These are phyloP conservation scores for Climacium dendroides DNA, from an alignment of 225 moss, liverwort and hornwort genomes.

Conservation along the genomic window DNA sequence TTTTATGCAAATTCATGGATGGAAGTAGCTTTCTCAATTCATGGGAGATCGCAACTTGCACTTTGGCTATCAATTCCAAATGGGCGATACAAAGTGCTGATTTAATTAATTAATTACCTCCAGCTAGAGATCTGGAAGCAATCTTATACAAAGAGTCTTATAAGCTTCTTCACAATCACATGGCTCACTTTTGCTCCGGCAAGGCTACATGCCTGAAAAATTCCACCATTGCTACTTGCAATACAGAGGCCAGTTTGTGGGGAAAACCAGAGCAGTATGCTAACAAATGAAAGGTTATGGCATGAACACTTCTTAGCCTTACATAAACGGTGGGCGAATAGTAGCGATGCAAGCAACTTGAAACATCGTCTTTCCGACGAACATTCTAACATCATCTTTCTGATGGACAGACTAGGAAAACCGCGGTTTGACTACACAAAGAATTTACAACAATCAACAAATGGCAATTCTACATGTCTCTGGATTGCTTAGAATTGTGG, in stretches of 20 bases:
- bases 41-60: background rate
- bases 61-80: background rate
- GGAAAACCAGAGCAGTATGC: background rate
- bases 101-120: background rate
- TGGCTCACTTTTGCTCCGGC: background rate
- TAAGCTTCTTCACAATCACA: background rate
- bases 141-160: background rate
- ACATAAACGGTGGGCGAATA: background rate
- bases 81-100: background rate
- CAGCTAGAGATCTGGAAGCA: too few relatives aligned
- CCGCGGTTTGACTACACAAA: background rate
- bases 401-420: background rate
- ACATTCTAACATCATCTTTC: background rate
- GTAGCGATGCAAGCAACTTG: background rate
- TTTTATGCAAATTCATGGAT: background rate
- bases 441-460: background rate
- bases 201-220: background rate
- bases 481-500: background rate
- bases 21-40: background rate
- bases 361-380: too few relatives aligned
- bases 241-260: background rate
- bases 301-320: background rate
- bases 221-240: background rate
- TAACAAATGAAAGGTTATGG: background rate
- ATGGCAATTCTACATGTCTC: background rate